phyloP scores from a whole-genome alignment of 2,329 filamentous ascomycete species.

The Calonectria hawksworthii region DNA sequence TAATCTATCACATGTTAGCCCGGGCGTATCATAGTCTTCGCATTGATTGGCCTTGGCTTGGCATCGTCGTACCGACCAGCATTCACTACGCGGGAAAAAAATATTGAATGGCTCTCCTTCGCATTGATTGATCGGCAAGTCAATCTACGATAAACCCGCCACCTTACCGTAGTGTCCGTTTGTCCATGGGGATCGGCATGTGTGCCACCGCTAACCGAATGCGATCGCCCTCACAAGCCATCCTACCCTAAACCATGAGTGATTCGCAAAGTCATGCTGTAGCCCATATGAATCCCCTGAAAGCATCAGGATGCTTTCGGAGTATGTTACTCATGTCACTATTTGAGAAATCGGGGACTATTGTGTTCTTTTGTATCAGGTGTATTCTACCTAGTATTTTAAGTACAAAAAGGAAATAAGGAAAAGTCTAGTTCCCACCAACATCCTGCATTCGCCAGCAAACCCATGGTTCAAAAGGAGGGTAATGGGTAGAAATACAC shows the following conservation, averaged over 20 bases:
- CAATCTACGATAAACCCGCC: neutral
- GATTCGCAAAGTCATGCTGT: neutral
- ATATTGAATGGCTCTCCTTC: neutral
- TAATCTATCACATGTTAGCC: slow-evolving; percentile 5
- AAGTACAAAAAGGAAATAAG: neutral
- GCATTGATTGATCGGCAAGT: neutral
- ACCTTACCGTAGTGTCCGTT: slow-evolving; percentile 1
- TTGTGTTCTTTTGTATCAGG: neutral
- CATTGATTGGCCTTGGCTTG: neutral
- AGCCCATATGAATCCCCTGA: neutral
- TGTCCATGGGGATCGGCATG: neutral
- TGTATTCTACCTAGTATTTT: slow-evolving; percentile 16
- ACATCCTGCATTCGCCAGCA: slow-evolving; percentile 21
- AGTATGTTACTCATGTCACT: neutral
- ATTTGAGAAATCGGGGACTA: neutral
- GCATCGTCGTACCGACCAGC: neutral
- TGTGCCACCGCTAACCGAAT: neutral
- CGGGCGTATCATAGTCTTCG: neutral
- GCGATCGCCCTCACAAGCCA: neutral
- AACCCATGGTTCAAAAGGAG: slow-evolving; percentile 15
- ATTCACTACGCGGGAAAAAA: neutral
- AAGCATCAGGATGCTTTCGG: neutral
- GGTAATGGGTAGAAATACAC: slow-evolving; percentile 3
- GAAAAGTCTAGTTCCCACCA: neutral
- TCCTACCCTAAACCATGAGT: neutral